Conservation (phyloP, 2,329 filamentous ascomycete genomes). For the Penicillium rolfsii region DNA sequence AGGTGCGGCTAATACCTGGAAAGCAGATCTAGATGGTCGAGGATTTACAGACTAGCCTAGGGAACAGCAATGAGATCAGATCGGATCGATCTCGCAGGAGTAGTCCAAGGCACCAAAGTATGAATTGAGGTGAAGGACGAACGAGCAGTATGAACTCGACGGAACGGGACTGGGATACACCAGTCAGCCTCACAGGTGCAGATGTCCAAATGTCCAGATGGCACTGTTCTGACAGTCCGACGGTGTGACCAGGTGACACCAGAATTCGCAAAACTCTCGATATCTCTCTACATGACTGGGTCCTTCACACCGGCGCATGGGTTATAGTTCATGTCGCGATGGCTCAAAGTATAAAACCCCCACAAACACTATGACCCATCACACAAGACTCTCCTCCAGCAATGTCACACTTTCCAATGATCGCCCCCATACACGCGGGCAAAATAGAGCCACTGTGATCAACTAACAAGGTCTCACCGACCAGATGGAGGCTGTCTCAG, state of each 20-base stretch:
- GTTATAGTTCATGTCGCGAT: neutral
- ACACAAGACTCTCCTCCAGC: conserved; percentile 12
- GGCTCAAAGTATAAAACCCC: neutral
- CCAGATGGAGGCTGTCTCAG: neutral
- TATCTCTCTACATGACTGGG: neutral
- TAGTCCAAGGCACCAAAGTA: neutral
- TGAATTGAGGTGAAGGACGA: neutral
- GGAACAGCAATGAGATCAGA: neutral
- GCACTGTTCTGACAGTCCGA: neutral
- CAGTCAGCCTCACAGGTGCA: neutral
- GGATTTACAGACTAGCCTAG: neutral
- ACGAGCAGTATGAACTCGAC: neutral
- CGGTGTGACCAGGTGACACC: conserved; percentile 11
- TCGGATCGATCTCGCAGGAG: neutral
- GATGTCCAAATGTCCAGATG: neutral
- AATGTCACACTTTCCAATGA: neutral
- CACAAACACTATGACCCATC: conserved; percentile 15
- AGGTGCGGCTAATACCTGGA: no score
- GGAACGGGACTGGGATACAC: neutral
- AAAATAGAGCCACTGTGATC: neutral
- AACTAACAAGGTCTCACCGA: no score
- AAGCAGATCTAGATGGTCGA: neutral
- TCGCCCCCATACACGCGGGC: neutral
- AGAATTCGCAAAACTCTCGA: conserved; percentile 11
- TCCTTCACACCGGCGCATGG: neutral